A percentile compares a stretch with the other conserved stretches of the same genome.
phyloP scores from a whole-genome alignment of 2,329 filamentous ascomycete species.

The Dactylellina drechsleri region DNA sequence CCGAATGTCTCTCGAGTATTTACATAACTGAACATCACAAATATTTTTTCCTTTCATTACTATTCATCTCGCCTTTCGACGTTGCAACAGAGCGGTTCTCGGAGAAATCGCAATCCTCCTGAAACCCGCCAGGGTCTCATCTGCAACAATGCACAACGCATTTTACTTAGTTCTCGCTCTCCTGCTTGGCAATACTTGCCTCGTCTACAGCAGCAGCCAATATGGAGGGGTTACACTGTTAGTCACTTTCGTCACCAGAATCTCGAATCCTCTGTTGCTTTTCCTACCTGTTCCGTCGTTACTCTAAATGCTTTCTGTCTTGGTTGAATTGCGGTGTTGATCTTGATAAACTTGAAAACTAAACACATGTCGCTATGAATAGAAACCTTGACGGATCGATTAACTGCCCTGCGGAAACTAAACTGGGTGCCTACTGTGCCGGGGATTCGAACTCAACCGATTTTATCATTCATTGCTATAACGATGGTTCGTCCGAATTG shows the following conservation, averaged over 20 bases:
- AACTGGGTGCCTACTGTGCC: constrained; percentile 30
- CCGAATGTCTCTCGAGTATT: too few species aligned
- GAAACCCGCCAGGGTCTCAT: constrained; percentile 10
- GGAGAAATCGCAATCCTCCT: constrained; percentile 12
- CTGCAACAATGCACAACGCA: constrained; percentile 55
- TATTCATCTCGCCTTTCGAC: too few species aligned
- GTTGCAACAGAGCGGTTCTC: too few species aligned
- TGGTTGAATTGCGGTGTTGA: too few species aligned
- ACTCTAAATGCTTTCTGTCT: too few species aligned
- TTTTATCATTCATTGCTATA: constrained; percentile 46
- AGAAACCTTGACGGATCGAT: constrained; percentile 46
- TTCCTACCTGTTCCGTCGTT: not conserved
- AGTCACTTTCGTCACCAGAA: constrained; percentile 9
- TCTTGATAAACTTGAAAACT: not conserved
- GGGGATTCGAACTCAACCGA: constrained; percentile 49
- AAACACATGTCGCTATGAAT: constrained; percentile 6
- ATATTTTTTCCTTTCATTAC: not conserved
- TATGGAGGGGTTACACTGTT: constrained; percentile 48
- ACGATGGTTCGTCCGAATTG: not conserved
- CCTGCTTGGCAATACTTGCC: constrained; percentile 34
- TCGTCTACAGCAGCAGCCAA: constrained; percentile 16
- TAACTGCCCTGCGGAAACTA: constrained; percentile 27
- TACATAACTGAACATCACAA: too few species aligned
- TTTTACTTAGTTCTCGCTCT: constrained; percentile 20
- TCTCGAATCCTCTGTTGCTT: not conserved